Evolutionary conservation across 331 rosid genomes (phyloP), one percentile per base, ranked within the genome.

Genomic region (Prunus yedoensis): DNA sequence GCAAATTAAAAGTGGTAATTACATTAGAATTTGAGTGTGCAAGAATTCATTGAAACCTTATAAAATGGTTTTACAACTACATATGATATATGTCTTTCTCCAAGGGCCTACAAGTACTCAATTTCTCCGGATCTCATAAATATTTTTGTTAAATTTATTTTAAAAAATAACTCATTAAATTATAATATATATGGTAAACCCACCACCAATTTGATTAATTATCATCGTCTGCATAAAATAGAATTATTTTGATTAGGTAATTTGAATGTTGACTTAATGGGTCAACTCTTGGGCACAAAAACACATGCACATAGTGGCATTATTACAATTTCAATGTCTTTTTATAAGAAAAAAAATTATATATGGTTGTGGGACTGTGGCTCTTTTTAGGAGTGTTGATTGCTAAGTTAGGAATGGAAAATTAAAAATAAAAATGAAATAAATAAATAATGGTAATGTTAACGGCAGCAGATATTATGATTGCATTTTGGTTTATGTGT

Each of bases 401-500:
- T 72, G 80, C 69, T 16, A 11, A 56, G 70, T 58, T 76, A 11
- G 71, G 70, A 75, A 67, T 45, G 60, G 51, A 73, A 81, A 63
- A 38, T 0, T 32, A 32, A 35, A 35, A 35, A 35, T 35, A 46
- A 10, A 65, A 71, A 70, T 43, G 14, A 62, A 68, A 74, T 59
- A 71, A 21, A 62, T 32, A 32, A 68, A 61, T 0, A 67, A 76
- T 18, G 38, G 72, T 76, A 57, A 81, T 79, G 70, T 45, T 72
- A 49, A 71, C 32, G 21, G 73, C 64, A 41, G 58, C 66, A 66
- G 53, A 74, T 69, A 45, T 21, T 20, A 71, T 81, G 78, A 85
- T 87, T 74, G 74, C 85, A 52, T 74, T 80, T 80, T 81, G 82
- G 92, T 83, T 88, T 79, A 73, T 63, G 43, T 79, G 88, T 83